Conservation (phyloP, 495 filamentous ascomycete genomes). For the Evernia prunastri region DNA sequence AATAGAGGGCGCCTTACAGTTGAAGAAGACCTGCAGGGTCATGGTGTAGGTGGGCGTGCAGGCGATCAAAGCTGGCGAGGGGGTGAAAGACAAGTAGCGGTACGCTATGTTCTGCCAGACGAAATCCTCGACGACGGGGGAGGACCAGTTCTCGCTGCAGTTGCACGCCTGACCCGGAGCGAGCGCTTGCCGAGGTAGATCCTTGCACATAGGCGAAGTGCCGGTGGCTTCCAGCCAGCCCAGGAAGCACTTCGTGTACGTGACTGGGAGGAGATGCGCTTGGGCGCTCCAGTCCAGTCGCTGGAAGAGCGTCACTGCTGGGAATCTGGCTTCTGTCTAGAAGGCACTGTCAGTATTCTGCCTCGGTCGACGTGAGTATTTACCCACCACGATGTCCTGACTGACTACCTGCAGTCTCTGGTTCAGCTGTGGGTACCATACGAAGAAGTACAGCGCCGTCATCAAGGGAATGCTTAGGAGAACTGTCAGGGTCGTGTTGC, state of each 20-base stretch:
- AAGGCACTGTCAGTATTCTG: neutral
- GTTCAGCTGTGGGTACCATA: neutral
- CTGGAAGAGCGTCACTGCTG: neutral
- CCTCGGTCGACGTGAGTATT: no score
- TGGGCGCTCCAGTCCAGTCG: neutral
- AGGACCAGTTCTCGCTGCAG: slow-evolving; percentile 8
- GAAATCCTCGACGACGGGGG: slow-evolving; percentile 10
- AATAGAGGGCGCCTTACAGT: neutral
- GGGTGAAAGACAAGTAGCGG: slow-evolving; percentile 12
- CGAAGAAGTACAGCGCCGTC: neutral
- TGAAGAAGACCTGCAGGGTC: neutral
- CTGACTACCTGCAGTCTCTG: neutral
- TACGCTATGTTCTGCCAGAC: slow-evolving; percentile 15
- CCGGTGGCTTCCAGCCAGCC: neutral
- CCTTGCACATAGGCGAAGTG: neutral
- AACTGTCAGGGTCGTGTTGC: neutral
- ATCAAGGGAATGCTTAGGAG: neutral
- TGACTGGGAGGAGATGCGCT: neutral
- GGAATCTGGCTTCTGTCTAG: neutral
- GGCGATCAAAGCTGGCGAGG: neutral
- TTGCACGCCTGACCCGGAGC: slow-evolving; percentile 10
- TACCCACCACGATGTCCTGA: neutral
- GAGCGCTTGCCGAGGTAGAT: neutral
- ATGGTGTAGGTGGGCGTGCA: neutral
- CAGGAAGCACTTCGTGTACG: neutral